Evolutionary conservation across 129 eudicot genomes (phyloP), one percentile per base, ranked within the genome.

Genomic region (Escallonia herrerae): DNA sequence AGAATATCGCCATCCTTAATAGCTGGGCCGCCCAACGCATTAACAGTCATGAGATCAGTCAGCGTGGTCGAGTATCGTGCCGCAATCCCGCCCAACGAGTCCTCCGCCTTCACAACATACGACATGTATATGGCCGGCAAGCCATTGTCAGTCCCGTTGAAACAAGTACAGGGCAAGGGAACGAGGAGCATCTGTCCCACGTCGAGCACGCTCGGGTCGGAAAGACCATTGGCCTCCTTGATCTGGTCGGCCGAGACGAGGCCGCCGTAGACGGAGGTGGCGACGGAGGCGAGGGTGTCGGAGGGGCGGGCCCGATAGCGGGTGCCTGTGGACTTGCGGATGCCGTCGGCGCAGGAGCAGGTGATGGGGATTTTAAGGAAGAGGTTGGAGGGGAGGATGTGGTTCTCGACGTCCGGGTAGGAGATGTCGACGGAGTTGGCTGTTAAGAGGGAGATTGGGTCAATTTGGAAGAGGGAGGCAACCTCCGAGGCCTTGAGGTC

Each of bases 131-230:
- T 72, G 14, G 97, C 86, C 12, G 99, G 97, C 69, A 84, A 40
- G 45, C 58, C 61, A 63, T 94, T 86, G 71, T 94, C 99, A 38
- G 87, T 81, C 37, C 87, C 87, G 55, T 94, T 94, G 56, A 94
- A 94, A 54, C 99, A 94, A 55, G 90, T 79, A 72, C 99, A 94
- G 12, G 99, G 99, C 78, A 94, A 62, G 5, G 99, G 99, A 10
- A 94, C 86, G 5, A 71, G 76, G 5, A 94, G 78, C 42, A 11
- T 77, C 72, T 80, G 77, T 41, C 97, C 99, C 2, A 89, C 97
- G 71, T 81, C 83, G 13, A 94, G 72, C 58, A 88, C 90, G 38
- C 76, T 45, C 12, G 96, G 95, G 65, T 94, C 99, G 9, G 78
- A 46, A 3, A 84, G 64, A 11, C 79, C 64, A 60, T 94, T 94